phyloP scores from a whole-genome alignment of 352 stramenopile species.

The Globisporangium takayamanum region DNA sequence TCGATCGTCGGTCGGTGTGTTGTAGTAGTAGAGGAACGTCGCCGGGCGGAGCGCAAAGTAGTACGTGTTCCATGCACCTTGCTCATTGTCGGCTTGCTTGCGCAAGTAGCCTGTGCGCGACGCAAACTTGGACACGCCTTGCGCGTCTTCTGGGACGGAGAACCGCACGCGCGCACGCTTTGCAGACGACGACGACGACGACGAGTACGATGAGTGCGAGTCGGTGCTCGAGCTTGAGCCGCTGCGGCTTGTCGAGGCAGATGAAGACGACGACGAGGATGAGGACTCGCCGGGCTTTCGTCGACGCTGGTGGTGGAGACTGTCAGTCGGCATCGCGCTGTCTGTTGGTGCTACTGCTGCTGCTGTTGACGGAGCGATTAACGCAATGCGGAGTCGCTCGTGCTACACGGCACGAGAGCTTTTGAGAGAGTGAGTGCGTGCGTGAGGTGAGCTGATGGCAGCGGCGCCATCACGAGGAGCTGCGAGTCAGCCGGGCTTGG shows the following conservation, averaged over 20 bases:
- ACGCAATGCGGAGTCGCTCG: background rate
- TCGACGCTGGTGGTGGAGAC: background rate
- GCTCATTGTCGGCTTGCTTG: conserved; percentile 79
- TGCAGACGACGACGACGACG: conserved; percentile 5
- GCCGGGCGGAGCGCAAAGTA: conserved; percentile 72
- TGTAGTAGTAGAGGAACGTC: conserved; percentile 85
- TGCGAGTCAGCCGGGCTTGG: background rate
- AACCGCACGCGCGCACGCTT: conserved; percentile 60
- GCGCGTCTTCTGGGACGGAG: conserved; percentile 37
- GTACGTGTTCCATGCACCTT: conserved; percentile 71
- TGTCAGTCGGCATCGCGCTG: background rate
- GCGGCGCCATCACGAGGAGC: background rate
- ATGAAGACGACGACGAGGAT: conserved; percentile 1
- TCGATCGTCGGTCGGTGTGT: conserved; percentile 45
- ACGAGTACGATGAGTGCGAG: background rate
- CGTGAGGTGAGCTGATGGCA: background rate
- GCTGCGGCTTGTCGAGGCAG: conserved; percentile 1
- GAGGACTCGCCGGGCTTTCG: background rate
- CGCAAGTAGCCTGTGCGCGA: conserved; percentile 55
- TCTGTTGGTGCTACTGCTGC: background rate
- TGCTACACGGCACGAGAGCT: background rate
- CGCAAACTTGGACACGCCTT: conserved; percentile 33
- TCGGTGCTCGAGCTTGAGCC: background rate
- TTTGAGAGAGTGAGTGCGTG: too few relatives aligned
- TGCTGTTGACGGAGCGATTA: background rate